Percentiles rank a stretch among this genome's conserved stretches.
Conservation (phyloP, 1,284 basidiomycete species). For the Mycena citricolor region DNA sequence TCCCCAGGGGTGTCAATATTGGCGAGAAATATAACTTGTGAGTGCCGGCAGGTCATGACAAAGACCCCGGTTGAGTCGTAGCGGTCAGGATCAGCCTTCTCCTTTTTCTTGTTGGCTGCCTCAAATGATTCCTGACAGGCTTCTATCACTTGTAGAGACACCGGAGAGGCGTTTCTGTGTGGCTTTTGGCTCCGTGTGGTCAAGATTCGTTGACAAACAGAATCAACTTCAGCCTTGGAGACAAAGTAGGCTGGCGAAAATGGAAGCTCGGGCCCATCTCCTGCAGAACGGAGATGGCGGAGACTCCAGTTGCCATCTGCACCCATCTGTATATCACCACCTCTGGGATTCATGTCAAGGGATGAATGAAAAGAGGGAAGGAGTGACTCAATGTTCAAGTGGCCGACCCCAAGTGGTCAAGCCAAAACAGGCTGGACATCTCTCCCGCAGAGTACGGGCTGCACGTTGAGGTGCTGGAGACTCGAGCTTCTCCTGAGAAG, state of each 20-base stretch:
- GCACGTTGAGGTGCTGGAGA: neutral
- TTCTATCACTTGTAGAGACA: slow-evolving; percentile 33
- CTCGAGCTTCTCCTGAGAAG: too few relatives aligned
- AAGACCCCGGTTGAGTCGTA: slow-evolving; percentile 34
- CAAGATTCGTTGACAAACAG: slow-evolving; percentile 28
- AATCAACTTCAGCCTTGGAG: neutral
- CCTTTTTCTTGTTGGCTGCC: slow-evolving; percentile 34
- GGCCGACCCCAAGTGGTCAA: neutral
- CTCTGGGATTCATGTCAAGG: neutral
- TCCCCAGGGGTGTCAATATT: slow-evolving; percentile 43
- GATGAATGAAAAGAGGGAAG: neutral
- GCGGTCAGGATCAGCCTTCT: slow-evolving; percentile 27
- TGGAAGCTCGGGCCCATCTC: neutral
- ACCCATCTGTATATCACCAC: neutral
- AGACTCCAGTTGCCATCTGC: neutral
- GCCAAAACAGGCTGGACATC: neutral
- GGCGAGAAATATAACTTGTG: slow-evolving; percentile 35
- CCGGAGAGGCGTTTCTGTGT: too few relatives aligned
- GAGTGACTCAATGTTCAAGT: neutral
- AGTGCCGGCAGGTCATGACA: slow-evolving; percentile 37
- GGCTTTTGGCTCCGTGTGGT: slow-evolving; percentile 29
- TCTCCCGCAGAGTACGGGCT: neutral
- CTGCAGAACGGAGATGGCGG: neutral
- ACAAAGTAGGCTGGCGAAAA: neutral
- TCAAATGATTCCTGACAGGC: slow-evolving; percentile 33